Percentiles rank a stretch among this genome's conserved stretches.
phyloP scores from a whole-genome alignment of 2,329 filamentous ascomycete species.

The Epichloe gansuensis region DNA sequence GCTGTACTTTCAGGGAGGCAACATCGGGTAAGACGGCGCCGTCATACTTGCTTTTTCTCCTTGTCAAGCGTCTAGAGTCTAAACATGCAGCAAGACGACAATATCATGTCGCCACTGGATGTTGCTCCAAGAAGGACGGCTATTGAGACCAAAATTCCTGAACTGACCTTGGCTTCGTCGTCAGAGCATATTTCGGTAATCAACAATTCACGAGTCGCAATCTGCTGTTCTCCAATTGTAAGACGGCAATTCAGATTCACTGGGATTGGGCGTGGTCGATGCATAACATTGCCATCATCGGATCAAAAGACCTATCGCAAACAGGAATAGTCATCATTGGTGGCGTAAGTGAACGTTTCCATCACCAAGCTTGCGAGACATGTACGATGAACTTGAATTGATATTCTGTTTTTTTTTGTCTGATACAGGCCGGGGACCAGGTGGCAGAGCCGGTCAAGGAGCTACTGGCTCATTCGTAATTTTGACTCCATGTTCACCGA shows the following conservation, averaged over 20 bases:
- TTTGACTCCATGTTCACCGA: not conserved
- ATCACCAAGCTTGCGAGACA: not conserved
- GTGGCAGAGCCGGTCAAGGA: constrained; percentile 6
- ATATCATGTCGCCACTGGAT: no score
- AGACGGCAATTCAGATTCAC: constrained; percentile 53
- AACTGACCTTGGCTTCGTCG: not conserved
- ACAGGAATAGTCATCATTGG: constrained; percentile 1
- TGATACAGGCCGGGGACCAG: not conserved
- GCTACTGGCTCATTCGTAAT: constrained; percentile 7
- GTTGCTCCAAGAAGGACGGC: no score
- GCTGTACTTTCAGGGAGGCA: constrained; percentile 45
- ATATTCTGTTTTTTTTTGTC: no score
- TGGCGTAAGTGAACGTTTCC: not conserved
- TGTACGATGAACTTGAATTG: no score
- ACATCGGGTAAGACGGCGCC: constrained; percentile 26
- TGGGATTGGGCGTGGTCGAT: constrained; percentile 63
- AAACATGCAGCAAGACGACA: no score
- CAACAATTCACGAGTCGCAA: constrained; percentile 61
- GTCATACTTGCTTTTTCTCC: no score
- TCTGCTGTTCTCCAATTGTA: constrained; percentile 51
- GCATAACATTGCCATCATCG: constrained; percentile 43
- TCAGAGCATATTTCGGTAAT: constrained; percentile 30
- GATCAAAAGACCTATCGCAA: constrained; percentile 1
- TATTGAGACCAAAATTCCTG: not conserved
- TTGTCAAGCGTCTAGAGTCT: no score